Evolutionary conservation across 306 rosid genomes (phyloP), one percentile per base, ranked within the genome.

Genomic region (Cajanus cajan): DNA sequence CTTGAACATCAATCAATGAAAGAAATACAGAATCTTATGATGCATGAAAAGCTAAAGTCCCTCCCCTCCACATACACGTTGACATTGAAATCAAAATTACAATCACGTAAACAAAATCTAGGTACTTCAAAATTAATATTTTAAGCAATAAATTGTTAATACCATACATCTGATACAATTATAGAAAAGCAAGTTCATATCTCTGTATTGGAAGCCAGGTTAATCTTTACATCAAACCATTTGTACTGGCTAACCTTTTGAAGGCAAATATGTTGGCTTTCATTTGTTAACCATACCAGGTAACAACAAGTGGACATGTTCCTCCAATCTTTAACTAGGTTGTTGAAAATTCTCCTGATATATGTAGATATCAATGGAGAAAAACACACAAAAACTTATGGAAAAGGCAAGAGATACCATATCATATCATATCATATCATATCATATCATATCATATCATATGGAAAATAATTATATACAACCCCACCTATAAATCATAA

Each of bases 241-340:
- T 21, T 47, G 19, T 15, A 13, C 41, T 41, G 4, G 82, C 52
- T 76, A 82, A 59, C 71, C 78, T 58, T 68, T 45, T 37, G 44
- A 24, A 57, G 58, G 51, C 25, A 41, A 65, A 41, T 22, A 74
- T 74, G 22, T 43, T 41, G 37, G 55, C 67, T 68, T 74, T 68
- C 76, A 67, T 70, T 33, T 43, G 71, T 73, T 41, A 74, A 41
- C 54, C 59, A 74, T 51, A 80, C 9, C 4, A 39, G 55, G 83
- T n/a, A 58, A 22, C 58, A 59, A 21, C 7, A 0, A 52, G 13
- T 43, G 33, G 7, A 44, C 37, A 74, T 57, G 21, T 22, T 55
- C 57, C 22, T 0, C 36, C 69, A 77, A 76, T 39, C 41, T 33
- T 44, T 33, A 69, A 68, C 44, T 14, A 22, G 77, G 13, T 31